phyloP scores from a whole-genome alignment of 306 rosid genomes.

The Cicer cuneatum region DNA sequence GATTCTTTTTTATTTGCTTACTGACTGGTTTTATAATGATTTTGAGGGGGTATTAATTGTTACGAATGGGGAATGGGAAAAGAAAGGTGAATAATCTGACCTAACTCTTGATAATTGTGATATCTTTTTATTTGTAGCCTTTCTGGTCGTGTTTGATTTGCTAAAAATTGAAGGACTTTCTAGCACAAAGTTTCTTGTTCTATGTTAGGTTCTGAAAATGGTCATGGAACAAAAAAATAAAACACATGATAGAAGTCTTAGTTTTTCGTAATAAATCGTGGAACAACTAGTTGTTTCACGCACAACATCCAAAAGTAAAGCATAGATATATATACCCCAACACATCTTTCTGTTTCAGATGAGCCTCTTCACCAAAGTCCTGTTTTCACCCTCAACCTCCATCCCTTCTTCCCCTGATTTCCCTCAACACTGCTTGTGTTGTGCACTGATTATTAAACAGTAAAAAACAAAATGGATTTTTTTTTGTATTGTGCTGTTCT shows the following conservation, averaged over 20 bases:
- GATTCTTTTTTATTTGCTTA: slow-evolving; percentile 11
- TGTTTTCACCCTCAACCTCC: background rate
- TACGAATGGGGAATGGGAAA: background rate
- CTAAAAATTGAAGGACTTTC: background rate
- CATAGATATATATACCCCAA: background rate
- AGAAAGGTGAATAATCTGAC: background rate
- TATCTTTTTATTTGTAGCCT: background rate
- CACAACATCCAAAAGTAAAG: background rate
- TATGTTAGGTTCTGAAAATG: slow-evolving; percentile 5
- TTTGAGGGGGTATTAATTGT: slow-evolving; percentile 1
- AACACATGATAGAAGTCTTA: background rate
- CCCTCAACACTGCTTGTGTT: slow-evolving; percentile 10
- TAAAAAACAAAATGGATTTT: background rate
- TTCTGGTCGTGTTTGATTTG: slow-evolving; percentile 13
- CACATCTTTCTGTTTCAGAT: background rate
- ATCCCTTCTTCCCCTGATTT: background rate
- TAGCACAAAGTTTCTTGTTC: background rate
- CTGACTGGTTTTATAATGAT: slow-evolving; percentile 21
- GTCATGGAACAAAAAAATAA: slow-evolving; percentile 3
- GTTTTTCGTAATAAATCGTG: slow-evolving; percentile 3
- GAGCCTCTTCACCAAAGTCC: background rate
- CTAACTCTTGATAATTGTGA: background rate
- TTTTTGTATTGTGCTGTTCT: background rate
- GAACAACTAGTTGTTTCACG: slow-evolving; percentile 13
- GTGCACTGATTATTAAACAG: slow-evolving; percentile 4